Evolutionary conservation across 2,329 filamentous ascomycete genomes (phyloP).

Genomic region (Pseudogymnoascus sp.): DNA sequence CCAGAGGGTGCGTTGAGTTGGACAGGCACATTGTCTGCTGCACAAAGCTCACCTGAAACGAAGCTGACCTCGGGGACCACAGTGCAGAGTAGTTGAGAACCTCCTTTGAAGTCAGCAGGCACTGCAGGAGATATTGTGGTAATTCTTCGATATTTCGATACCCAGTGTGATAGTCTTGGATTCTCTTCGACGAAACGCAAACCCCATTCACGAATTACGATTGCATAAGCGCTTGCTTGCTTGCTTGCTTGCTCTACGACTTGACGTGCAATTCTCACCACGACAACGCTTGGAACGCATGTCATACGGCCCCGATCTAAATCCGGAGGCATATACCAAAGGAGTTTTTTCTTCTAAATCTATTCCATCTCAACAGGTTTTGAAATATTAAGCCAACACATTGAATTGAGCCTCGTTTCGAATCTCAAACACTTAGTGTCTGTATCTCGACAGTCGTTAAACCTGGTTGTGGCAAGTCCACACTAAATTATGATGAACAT

Average conservation of each 20-base stretch:
- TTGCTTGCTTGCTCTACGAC: not conserved
- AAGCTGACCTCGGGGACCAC: not conserved
- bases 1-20: not conserved
- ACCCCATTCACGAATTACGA: conserved; percentile 4
- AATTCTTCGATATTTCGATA: conserved; percentile 8
- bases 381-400: conserved; percentile 1
- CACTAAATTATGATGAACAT: conserved; percentile 46
- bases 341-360: conserved; percentile 2
- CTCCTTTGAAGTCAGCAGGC: conserved; percentile 78
- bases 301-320: conserved; percentile 1
- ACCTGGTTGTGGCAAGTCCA: conserved; percentile 11
- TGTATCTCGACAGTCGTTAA: conserved; percentile 15
- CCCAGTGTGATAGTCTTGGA: conserved; percentile 27
- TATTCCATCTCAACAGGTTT: conserved; percentile 6
- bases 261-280: conserved; percentile 7
- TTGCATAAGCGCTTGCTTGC: conserved; percentile 6
- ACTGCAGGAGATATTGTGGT: conserved; percentile 59
- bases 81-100: conserved; percentile 24
- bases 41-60: conserved; percentile 2
- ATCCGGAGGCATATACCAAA: conserved; percentile 3
- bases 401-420: conserved; percentile 24
- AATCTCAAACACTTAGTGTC: conserved; percentile 21
- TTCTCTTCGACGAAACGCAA: conserved; percentile 19
- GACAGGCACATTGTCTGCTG: not conserved
- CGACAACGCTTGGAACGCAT: conserved; percentile 8